Base-by-base conservation (phyloP, 192 early-diverging fungal genomes). In the Haplosporangium gracile region DNA sequence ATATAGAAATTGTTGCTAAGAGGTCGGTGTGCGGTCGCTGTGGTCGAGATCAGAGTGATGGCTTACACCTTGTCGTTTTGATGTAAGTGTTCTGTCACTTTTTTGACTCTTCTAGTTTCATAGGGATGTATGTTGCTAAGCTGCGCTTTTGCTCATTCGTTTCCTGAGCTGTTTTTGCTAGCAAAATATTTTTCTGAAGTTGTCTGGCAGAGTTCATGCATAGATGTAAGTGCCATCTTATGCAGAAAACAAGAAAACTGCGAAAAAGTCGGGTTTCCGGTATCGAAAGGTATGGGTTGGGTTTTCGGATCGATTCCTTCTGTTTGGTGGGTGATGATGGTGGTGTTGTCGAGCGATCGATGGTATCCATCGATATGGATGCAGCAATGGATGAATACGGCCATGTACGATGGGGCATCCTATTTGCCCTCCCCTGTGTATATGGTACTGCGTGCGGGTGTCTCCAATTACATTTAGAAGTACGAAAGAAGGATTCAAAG, bases 401-500 rank as follows among this genome's bases (percentile, higher is more conserved):
- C 60, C 60, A 32, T 65, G 2, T 65, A 29, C 29, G 60, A 60
- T 60, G 57, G 5, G 60, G 10, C 60, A 65, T 65, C 60, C 60
- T 65, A 24, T 22, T 15, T 49, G 11, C 51, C 24, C 3, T 65
- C 26, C 60, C 26, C 29, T 13, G 29, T 15, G n/a, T 32, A 60
- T 55, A 55, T 57, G 55, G 55, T 57, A 24, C n/a, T 60, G 57
- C 16, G 26, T 63, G 13, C 32, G 13, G 60, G 55, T 60, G 60
- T 65, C 60, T 26, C 60, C 60, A 65, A 65, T 65, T 65, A 65
- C 60, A 65, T 65, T 65, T 65, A 65, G 60, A 65, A 65, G 60
- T 65, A 65, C 60, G 60, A 65, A 65, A 65, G 60, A 65, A 65
- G 60, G 60, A 65, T 65, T 65, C 60, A 65, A 65, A 65, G 60